Base-by-base conservation (phyloP, 352 stramenopile species). In the Phytophthora pistaciae region DNA sequence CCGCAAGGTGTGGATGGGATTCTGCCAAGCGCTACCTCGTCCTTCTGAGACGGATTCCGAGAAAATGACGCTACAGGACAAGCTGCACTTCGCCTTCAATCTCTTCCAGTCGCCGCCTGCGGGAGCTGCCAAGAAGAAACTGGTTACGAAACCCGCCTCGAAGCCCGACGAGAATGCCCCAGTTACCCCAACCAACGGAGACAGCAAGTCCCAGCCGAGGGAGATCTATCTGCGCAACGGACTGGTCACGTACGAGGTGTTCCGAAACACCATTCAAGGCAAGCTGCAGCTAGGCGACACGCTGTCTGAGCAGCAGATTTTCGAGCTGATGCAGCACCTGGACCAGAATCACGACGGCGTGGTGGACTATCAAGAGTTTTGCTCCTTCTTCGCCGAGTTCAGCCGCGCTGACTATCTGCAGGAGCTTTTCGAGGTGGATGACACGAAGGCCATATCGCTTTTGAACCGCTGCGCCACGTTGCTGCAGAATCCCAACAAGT, bases 291-390 rank as follows among this genome's bases (percentile, higher is more conserved):
- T 95, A 0, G 64, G 70, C 1, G 77, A 84, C 23, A 88, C 78
- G 0, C 78, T 98, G 5, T 95, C 90, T 14, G 91, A 96, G 66
- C 87, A 96, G 52, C 91, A 98, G 72, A 95, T 98, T 18, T 97
- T 98, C 25, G 94, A 98, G 67, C 69, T 98, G 23, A 98, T 98
- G 94, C 85, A 97, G 62, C 86, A 95, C 54, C 88, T 98, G 60
- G 94, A 98, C 70, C 83, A 92, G 52, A 96, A 98, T 44, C 82
- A 92, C 56, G 93, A 98, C 57, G 92, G 90, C 2, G 82, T 96
- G 20, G 93, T 98, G 10, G 83, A 96, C 64, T 95, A 96, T 60
- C 77, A 92, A 29, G 94, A 98, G 69, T 98, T 98, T 66, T 87
- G 86, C 48, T 82, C 80, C 4, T 93, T 96, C 49, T 98, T 98